A percentile compares a stretch with the other conserved stretches of the same genome.
These are phyloP conservation scores for Nadsonia fulvescens DNA, from an alignment of 805 yeast species.

Conservation along the genomic window DNA sequence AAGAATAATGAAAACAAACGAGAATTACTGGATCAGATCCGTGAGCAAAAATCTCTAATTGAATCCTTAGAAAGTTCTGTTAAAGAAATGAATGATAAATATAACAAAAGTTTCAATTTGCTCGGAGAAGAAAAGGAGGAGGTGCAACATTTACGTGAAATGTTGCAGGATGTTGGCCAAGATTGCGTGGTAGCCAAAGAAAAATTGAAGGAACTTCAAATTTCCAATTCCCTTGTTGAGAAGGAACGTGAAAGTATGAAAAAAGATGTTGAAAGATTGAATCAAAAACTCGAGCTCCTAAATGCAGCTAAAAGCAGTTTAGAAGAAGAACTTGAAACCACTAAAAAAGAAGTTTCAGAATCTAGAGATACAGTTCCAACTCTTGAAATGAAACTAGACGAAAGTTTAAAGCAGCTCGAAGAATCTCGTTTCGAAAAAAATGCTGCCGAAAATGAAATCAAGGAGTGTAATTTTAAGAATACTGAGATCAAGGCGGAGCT, in stretches of 20 bases:
- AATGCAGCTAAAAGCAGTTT: conserved; percentile 6
- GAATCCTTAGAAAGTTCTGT: too few relatives aligned
- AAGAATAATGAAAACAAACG: too few relatives aligned
- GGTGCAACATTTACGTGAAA: conserved; percentile 52
- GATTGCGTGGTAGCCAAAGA: conserved; percentile 60
- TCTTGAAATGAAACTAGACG: conserved; percentile 13
- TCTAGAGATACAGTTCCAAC: conserved; percentile 14
- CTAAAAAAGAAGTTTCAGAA: conserved; percentile 10
- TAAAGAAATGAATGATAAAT: too few relatives aligned
- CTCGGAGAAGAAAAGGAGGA: conserved; percentile 21
- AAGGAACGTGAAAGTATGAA: conserved; percentile 11
- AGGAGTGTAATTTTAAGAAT: conserved; percentile 22
- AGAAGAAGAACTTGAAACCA: conserved; percentile 13
- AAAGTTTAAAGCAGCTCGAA: conserved; percentile 3
- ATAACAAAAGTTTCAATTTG: too few relatives aligned
- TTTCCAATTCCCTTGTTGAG: too few relatives aligned
- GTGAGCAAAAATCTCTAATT: too few relatives aligned
- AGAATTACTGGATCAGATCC: too few relatives aligned
- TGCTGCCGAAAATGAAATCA: conserved; percentile 23
- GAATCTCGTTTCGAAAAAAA: too few relatives aligned
- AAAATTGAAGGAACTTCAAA: conserved; percentile 30
- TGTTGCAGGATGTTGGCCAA: conserved; percentile 59
- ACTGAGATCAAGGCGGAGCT: conserved; percentile 25
- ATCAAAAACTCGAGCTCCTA: conserved; percentile 7
- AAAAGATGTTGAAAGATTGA: conserved; percentile 7